These are phyloP conservation scores for Melampsora americana DNA, from an alignment of 1,284 basidiomycete species.

Conservation along the genomic window DNA sequence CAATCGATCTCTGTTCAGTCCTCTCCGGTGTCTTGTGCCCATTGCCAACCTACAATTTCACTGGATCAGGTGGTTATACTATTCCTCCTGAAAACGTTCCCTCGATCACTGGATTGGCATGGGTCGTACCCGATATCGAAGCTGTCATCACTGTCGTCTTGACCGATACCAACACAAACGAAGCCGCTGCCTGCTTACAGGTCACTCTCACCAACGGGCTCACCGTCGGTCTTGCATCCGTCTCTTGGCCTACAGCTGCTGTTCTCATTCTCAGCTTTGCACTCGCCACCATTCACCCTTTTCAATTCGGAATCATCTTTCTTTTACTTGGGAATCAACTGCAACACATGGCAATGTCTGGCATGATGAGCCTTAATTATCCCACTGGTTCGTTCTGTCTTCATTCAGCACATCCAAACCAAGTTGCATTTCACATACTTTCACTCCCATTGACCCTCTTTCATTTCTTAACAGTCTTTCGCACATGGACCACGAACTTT, in stretches of 20 bases:
- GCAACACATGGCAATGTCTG: conserved; percentile 51
- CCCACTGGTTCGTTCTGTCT: conserved; percentile 49
- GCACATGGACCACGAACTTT: conserved; percentile 48
- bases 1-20: conserved; percentile 51
- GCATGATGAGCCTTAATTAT: conserved; percentile 51
- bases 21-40: conserved; percentile 51
- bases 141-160: conserved; percentile 52
- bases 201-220: conserved; percentile 53
- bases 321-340: conserved; percentile 44
- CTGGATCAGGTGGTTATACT: conserved; percentile 49
- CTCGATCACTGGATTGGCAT: conserved; percentile 51
- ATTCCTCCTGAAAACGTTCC: conserved; percentile 48
- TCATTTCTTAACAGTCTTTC: conserved; percentile 49
- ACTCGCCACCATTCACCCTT: conserved; percentile 50
- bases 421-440: neutral
- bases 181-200: conserved; percentile 52
- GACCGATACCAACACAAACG: conserved; percentile 46
- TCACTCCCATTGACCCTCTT: conserved; percentile 15
- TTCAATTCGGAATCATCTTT: conserved; percentile 19
- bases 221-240: conserved; percentile 50
- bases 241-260: conserved; percentile 49
- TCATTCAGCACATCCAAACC: conserved; percentile 47
- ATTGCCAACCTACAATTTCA: conserved; percentile 52
- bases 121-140: conserved; percentile 53
- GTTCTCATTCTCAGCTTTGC: conserved; percentile 48